Conservation (phyloP, 352 stramenopile species). For the Globisporangium megalacanthum region DNA sequence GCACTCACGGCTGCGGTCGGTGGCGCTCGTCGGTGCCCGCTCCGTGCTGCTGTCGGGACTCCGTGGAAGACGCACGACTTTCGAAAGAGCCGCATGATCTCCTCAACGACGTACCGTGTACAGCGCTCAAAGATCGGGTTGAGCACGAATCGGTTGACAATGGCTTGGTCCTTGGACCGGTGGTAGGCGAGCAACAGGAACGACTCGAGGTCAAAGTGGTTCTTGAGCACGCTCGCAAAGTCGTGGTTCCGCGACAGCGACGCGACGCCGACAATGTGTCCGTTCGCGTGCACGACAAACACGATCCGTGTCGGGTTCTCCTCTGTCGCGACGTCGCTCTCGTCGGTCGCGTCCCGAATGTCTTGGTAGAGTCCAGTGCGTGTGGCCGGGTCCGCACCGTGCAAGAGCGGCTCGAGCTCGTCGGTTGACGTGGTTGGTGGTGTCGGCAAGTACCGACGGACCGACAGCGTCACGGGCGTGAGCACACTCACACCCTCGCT, state of each 20-base stretch:
- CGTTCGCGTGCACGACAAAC: constrained; percentile 55
- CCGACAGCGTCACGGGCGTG: constrained; percentile 24
- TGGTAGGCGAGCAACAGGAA: constrained; percentile 62
- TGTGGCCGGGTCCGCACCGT: constrained; percentile 22
- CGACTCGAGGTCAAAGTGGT: constrained; percentile 62
- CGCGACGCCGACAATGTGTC: constrained; percentile 32
- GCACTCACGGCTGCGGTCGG: constrained; percentile 22
- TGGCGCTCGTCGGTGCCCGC: neutral
- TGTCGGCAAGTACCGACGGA: constrained; percentile 24
- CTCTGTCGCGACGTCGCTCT: constrained; percentile 53
- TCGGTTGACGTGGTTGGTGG: constrained; percentile 8
- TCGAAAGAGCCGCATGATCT: constrained; percentile 70
- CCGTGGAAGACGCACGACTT: constrained; percentile 67
- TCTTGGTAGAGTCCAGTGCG: constrained; percentile 26
- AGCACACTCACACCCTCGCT: constrained; percentile 25
- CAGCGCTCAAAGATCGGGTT: constrained; percentile 71
- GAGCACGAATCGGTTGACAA: constrained; percentile 56
- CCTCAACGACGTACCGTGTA: constrained; percentile 59
- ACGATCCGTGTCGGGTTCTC: constrained; percentile 59
- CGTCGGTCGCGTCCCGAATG: constrained; percentile 32
- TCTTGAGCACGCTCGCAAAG: constrained; percentile 39
- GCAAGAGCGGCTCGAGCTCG: constrained; percentile 15
- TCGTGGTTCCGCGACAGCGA: constrained; percentile 42
- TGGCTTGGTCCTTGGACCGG: constrained; percentile 59
- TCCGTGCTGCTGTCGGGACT: constrained; percentile 20